phyloP scores from a whole-genome alignment of 2,329 filamentous ascomycete species.

The Verticillium nubilum region DNA sequence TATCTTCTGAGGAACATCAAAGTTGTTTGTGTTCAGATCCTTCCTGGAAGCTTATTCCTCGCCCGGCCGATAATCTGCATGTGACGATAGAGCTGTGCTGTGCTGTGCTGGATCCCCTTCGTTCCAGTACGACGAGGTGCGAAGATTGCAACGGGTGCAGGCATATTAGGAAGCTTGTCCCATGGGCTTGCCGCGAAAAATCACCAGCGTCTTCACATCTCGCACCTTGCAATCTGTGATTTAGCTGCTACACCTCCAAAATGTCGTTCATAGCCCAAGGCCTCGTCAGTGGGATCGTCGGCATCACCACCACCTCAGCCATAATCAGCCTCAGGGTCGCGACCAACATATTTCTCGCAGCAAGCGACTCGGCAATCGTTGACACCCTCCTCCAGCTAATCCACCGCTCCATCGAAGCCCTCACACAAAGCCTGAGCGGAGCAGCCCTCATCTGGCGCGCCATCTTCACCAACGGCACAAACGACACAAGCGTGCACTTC shows the following conservation, averaged over 20 bases:
- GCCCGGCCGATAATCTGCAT: background rate
- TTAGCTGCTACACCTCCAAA: background rate
- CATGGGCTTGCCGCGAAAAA: background rate
- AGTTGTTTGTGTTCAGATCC: too few species aligned
- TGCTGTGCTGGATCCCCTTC: background rate
- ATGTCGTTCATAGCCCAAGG: conserved; percentile 8
- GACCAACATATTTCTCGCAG: background rate
- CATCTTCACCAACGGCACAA: conserved; percentile 1
- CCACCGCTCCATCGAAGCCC: background rate
- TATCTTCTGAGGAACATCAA: too few species aligned
- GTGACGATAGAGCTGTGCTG: background rate
- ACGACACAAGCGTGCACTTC: background rate
- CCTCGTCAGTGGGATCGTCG: background rate
- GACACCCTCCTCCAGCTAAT: background rate
- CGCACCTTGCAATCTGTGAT: background rate
- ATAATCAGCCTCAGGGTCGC: background rate
- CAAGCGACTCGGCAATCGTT: background rate
- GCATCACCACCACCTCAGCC: background rate
- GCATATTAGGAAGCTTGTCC: background rate
- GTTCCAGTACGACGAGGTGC: background rate
- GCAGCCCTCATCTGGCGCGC: background rate
- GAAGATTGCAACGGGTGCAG: background rate
- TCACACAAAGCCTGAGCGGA: background rate
- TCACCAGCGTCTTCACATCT: background rate
- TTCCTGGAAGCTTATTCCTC: background rate